Evolutionary conservation across 2,329 filamentous ascomycete genomes (phyloP).

Genomic region (Neonectria ditissima): DNA sequence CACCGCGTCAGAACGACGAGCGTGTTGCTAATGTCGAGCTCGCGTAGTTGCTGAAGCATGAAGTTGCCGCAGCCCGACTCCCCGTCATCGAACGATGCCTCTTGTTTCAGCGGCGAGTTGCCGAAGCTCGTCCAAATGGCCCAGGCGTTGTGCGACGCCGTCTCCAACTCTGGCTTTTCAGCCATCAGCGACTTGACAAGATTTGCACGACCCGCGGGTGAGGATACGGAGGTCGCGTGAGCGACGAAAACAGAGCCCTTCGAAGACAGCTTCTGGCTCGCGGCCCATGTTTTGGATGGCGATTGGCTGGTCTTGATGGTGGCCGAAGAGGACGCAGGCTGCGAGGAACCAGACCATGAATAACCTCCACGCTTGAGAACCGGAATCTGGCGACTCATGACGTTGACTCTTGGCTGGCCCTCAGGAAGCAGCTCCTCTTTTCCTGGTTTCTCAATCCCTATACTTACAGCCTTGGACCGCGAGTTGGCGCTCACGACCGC

Average conservation of each 20-base stretch:
- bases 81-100: conserved; percentile 71
- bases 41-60: conserved; percentile 65
- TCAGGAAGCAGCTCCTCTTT: conserved; percentile 79
- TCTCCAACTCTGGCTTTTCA: conserved; percentile 61
- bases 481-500: conserved; percentile 87
- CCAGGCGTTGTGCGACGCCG: conserved; percentile 71
- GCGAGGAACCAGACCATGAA: conserved; percentile 50
- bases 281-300: conserved; percentile 57
- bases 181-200: conserved; percentile 62
- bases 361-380: conserved; percentile 86
- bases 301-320: conserved; percentile 35
- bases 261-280: conserved; percentile 63
- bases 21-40: conserved; percentile 62
- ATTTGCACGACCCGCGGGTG: conserved; percentile 55
- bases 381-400: conserved; percentile 79
- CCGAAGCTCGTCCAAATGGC: conserved; percentile 53
- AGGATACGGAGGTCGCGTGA: conserved; percentile 56
- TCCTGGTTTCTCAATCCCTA: conserved; percentile 77
- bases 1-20: conserved; percentile 71
- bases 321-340: conserved; percentile 30
- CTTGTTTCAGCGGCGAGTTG: conserved; percentile 56
- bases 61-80: conserved; percentile 70
- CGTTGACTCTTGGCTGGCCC: conserved; percentile 78
- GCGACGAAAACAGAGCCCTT: conserved; percentile 70
- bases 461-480: conserved; percentile 77